phyloP scores from a whole-genome alignment of 1,284 basidiomycete species.

The Mycosarcoma mackinlayi region DNA sequence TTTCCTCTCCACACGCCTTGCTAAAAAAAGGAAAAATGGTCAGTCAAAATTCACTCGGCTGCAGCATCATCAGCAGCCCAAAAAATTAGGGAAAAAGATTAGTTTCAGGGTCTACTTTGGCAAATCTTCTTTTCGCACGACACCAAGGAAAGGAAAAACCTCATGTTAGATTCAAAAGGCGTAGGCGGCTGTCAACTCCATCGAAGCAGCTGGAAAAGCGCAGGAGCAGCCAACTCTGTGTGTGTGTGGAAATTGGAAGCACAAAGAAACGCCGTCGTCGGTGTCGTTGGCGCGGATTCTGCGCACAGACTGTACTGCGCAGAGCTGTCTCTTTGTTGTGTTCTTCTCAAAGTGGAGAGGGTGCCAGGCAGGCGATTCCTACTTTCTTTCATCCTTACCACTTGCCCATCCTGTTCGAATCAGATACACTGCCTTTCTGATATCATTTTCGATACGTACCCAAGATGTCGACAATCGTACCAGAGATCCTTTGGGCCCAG shows the following conservation, averaged over 20 bases:
- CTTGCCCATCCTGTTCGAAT: not conserved
- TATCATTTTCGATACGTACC: not conserved
- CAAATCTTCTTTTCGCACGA: constrained; percentile 40
- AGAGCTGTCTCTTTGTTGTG: not conserved
- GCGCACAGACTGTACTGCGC: constrained; percentile 10
- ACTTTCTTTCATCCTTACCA: not conserved
- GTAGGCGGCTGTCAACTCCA: not conserved
- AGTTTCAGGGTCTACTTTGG: constrained; percentile 15
- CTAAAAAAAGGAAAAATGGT: too few species aligned
- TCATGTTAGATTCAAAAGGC: constrained; percentile 17
- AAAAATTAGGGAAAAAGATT: constrained; percentile 3
- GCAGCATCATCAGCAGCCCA: too few species aligned
- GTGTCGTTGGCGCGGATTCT: too few species aligned
- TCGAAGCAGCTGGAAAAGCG: constrained; percentile 42
- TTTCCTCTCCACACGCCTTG: constrained; percentile 2
- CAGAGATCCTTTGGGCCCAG: constrained; percentile 68
- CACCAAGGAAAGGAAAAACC: too few species aligned
- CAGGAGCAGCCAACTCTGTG: not conserved
- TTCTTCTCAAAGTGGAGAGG: constrained; percentile 33
- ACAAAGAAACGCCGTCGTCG: too few species aligned
- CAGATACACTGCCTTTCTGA: not conserved
- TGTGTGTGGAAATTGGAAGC: too few species aligned
- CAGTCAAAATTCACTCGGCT: too few species aligned
- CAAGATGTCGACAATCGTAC: constrained; percentile 54
- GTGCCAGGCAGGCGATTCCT: not conserved